phyloP scores from a whole-genome alignment of 2,329 filamentous ascomycete species.

The Fusarium sp. region DNA sequence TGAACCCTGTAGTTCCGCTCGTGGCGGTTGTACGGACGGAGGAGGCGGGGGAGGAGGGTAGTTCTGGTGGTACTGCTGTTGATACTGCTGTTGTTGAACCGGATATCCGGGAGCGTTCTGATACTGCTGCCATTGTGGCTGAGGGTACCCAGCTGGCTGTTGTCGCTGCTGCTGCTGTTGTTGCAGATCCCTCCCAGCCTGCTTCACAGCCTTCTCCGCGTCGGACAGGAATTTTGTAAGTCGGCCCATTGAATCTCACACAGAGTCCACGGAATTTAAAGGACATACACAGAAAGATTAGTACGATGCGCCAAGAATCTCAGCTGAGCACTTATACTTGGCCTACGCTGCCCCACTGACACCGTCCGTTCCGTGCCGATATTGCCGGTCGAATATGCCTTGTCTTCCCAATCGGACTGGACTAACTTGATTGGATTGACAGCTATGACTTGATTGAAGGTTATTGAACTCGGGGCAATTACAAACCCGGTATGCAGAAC shows the following conservation, averaged over 20 bases:
- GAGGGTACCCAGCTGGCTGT: not conserved
- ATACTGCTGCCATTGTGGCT: too few relatives aligned
- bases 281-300: too few relatives aligned
- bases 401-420: not conserved
- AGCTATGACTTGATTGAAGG: not conserved
- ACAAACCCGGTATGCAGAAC: not conserved
- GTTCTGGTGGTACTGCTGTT: not conserved
- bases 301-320: not conserved
- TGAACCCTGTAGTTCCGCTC: not conserved
- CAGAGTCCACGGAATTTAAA: too few relatives aligned
- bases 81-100: not conserved
- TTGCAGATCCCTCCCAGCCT: not conserved
- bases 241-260: not conserved
- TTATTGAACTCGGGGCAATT: not conserved
- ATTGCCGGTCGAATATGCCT: constrained; percentile 4
- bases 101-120: not conserved
- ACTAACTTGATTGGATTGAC: not conserved
- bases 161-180: not conserved
- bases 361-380: not conserved
- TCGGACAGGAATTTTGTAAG: not conserved
- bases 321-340: not conserved
- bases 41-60: not conserved
- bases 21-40: not conserved
- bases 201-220: not conserved
- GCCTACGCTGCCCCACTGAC: not conserved